Conservation (phyloP, 2,329 filamentous ascomycete genomes). For the Neonectria faginata region DNA sequence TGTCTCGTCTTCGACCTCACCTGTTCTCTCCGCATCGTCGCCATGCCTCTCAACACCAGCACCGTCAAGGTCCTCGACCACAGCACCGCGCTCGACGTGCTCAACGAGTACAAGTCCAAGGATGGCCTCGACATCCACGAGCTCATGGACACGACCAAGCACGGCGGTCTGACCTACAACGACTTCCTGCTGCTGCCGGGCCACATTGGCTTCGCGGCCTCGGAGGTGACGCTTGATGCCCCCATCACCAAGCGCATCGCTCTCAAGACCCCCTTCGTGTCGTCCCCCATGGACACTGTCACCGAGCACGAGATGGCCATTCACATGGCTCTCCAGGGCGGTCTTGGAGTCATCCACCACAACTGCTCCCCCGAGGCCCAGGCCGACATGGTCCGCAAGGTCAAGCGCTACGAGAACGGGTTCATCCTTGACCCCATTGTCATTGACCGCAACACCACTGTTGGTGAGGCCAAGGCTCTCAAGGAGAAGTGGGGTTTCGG, state of each 20-base stretch:
- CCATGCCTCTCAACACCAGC: slow-evolving; percentile 71
- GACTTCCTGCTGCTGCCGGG: slow-evolving; percentile 97
- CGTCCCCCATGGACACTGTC: slow-evolving; percentile 99
- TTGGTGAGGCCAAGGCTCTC: slow-evolving; percentile 88
- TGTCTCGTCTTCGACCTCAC: slow-evolving; percentile 58
- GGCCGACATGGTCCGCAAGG: slow-evolving; percentile 98
- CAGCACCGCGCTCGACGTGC: slow-evolving; percentile 80
- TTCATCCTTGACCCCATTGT: slow-evolving; percentile 98
- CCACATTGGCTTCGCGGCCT: slow-evolving; percentile 97
- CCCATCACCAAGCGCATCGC: slow-evolving; percentile 95
- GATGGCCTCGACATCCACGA: slow-evolving; percentile 91
- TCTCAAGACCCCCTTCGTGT: slow-evolving; percentile 96
- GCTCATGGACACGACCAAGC: slow-evolving; percentile 89
- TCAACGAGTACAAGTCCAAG: slow-evolving; percentile 81
- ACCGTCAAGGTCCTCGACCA: slow-evolving; percentile 74
- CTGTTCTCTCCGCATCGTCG: slow-evolving; percentile 49
- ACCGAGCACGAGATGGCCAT: slow-evolving; percentile 99
- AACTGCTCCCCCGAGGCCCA: slow-evolving; percentile 98
- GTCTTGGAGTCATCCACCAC: slow-evolving; percentile 96
- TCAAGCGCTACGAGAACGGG: slow-evolving; percentile 99
- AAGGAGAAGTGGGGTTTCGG: slow-evolving; percentile 99
- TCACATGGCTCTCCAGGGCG: slow-evolving; percentile 90
- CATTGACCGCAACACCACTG: slow-evolving; percentile 86
- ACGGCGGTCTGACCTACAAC: slow-evolving; percentile 97
- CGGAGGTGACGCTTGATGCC: slow-evolving; percentile 87